Evolutionary conservation across 257 asterid genomes (phyloP).

Genomic region (Fraxinus cuspidata): DNA sequence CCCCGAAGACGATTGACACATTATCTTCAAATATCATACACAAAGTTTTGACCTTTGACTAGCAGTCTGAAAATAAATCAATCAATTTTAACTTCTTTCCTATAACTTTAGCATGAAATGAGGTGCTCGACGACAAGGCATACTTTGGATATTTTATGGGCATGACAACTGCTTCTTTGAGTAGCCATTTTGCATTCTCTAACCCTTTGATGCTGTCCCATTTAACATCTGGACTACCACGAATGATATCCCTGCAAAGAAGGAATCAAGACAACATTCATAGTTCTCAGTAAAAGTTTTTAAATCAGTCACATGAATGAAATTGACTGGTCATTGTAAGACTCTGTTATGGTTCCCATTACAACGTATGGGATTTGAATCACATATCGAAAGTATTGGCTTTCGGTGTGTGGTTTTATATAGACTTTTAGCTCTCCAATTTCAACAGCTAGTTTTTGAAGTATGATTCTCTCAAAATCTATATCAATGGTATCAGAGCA

Average conservation of each 20-base stretch:
- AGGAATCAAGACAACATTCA: slow-evolving; percentile 28
- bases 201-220: slow-evolving; percentile 94
- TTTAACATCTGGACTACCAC: slow-evolving; percentile 92
- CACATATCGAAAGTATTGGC: no score
- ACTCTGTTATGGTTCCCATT: no score
- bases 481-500: no score
- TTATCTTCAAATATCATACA: background rate
- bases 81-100: background rate
- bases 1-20: background rate
- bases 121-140: slow-evolving; percentile 29
- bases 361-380: no score
- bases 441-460: no score
- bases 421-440: no score
- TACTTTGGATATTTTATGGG: slow-evolving; percentile 98
- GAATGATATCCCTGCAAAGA: slow-evolving; percentile 81
- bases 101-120: slow-evolving; percentile 15
- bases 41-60: background rate
- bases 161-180: slow-evolving; percentile 99
- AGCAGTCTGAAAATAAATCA: background rate
- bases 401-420: no score
- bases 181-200: slow-evolving; percentile 89
- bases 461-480: no score
- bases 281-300: slow-evolving; percentile 10
- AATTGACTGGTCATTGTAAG: no score
- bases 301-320: slow-evolving; percentile 23